These are phyloP conservation scores for Fraxinus excelsior DNA, from an alignment of 257 asterid species.

Conservation along the genomic window DNA sequence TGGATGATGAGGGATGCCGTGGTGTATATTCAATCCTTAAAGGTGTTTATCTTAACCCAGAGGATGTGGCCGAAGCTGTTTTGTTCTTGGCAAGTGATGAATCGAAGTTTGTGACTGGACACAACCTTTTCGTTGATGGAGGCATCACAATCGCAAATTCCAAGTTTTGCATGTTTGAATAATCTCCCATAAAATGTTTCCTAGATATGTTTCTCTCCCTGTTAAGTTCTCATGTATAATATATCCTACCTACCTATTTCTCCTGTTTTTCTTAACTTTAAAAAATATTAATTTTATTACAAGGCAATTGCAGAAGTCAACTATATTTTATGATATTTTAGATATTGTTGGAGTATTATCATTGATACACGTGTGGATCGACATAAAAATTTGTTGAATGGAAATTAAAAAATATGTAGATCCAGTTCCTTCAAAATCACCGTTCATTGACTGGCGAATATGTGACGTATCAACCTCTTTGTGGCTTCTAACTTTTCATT, in stretches of 20 bases:
- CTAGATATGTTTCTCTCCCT: neutral
- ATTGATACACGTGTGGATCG: too few relatives aligned
- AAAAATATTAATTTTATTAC: too few relatives aligned
- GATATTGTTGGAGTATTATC: neutral
- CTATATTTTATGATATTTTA: too few relatives aligned
- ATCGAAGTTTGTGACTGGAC: conserved; percentile 38
- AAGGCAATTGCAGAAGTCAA: too few relatives aligned
- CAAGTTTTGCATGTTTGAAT: neutral
- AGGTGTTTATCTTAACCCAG: conserved; percentile 19
- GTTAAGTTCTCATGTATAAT: neutral
- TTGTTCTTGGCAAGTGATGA: conserved; percentile 41
- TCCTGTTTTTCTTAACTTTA: too few relatives aligned
- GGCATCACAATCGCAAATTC: conserved; percentile 40
- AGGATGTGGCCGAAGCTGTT: conserved; percentile 41
- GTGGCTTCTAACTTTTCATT: too few relatives aligned
- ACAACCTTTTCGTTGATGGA: conserved; percentile 44
- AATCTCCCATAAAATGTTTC: neutral
- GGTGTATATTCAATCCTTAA: conserved; percentile 19
- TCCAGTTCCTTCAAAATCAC: too few relatives aligned
- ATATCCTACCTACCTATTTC: too few relatives aligned
- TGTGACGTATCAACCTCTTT: too few relatives aligned
- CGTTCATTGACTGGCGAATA: too few relatives aligned
- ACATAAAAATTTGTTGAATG: too few relatives aligned
- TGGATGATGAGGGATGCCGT: conserved; percentile 3
- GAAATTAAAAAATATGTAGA: too few relatives aligned